These are phyloP conservation scores for Vitis hybrid DNA, from an alignment of 177 flowering plant species.

Conservation along the genomic window DNA sequence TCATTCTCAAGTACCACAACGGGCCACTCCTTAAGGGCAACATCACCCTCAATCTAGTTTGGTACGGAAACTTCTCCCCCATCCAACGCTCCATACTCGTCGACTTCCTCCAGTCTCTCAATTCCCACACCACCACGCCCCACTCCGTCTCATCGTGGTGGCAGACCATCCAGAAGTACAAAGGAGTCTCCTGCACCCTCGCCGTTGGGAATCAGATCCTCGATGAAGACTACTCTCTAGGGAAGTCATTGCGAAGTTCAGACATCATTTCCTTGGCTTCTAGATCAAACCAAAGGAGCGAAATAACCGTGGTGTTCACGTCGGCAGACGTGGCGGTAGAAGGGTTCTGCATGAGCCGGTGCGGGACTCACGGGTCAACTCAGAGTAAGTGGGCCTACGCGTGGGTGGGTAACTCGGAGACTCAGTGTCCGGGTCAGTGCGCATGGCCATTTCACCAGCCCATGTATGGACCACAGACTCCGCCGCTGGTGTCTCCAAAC, in stretches of 20 bases:
- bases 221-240: conserved; percentile 50
- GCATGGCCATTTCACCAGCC: conserved; percentile 75
- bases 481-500: conserved; percentile 57
- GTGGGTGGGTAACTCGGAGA: conserved; percentile 44
- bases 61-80: conserved; percentile 69
- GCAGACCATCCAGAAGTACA: conserved; percentile 48
- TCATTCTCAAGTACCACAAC: conserved; percentile 42
- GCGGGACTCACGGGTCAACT: conserved; percentile 55
- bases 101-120: conserved; percentile 50
- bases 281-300: conserved; percentile 30
- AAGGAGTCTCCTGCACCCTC: conserved; percentile 21
- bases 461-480: conserved; percentile 53
- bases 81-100: conserved; percentile 54
- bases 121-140: conserved; percentile 26
- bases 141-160: conserved; percentile 45
- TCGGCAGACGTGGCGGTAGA: conserved; percentile 47
- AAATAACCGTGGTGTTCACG: conserved; percentile 53
- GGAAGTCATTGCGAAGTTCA: conserved; percentile 33
- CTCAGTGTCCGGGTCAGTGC: conserved; percentile 62
- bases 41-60: conserved; percentile 49
- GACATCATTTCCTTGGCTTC: conserved; percentile 38
- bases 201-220: conserved; percentile 33
- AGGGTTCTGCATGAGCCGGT: conserved; percentile 47
- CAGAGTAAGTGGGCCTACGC: conserved; percentile 34
- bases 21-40: conserved; percentile 47